phyloP scores from a whole-genome alignment of 1,284 basidiomycete species.

The Irpex rosettiformis region DNA sequence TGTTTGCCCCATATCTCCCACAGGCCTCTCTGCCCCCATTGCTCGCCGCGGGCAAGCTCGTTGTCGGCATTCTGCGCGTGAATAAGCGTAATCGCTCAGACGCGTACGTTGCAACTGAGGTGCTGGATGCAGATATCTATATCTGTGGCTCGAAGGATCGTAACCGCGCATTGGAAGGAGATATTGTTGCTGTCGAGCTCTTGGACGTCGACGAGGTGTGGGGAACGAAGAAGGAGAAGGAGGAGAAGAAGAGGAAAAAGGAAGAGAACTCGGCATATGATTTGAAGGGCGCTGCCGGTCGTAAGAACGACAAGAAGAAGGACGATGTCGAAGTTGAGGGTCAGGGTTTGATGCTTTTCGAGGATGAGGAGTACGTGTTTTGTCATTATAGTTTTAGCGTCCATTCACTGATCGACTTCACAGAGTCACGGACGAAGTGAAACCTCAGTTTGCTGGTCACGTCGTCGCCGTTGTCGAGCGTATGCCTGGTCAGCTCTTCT shows the following conservation, averaged over 20 bases:
- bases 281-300: constrained; percentile 66
- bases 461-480: constrained; percentile 98
- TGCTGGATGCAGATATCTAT: constrained; percentile 98
- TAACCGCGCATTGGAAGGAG: constrained; percentile 97
- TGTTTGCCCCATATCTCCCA: constrained; percentile 98
- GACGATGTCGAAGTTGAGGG: constrained; percentile 99
- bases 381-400: constrained; percentile 7
- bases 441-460: constrained; percentile 95
- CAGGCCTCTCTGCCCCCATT: constrained; percentile 97
- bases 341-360: constrained; percentile 93
- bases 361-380: constrained; percentile 85
- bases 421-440: constrained; percentile 94
- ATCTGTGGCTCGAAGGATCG: constrained; percentile 98
- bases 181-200: constrained; percentile 97
- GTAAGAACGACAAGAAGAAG: constrained; percentile 99
- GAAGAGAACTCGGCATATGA: constrained; percentile 97
- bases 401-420: constrained; percentile 4
- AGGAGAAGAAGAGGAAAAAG: constrained; percentile 99
- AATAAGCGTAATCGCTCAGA: constrained; percentile 99
- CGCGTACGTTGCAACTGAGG: constrained; percentile 99
- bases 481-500: constrained; percentile 98
- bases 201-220: constrained; percentile 98
- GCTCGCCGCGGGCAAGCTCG: constrained; percentile 96
- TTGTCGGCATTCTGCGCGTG: constrained; percentile 95
- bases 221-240: constrained; percentile 99